Percentiles rank a stretch among this genome's conserved stretches.
phyloP scores from a whole-genome alignment of 1,284 basidiomycete species.

The Papiliotrema flavescens region DNA sequence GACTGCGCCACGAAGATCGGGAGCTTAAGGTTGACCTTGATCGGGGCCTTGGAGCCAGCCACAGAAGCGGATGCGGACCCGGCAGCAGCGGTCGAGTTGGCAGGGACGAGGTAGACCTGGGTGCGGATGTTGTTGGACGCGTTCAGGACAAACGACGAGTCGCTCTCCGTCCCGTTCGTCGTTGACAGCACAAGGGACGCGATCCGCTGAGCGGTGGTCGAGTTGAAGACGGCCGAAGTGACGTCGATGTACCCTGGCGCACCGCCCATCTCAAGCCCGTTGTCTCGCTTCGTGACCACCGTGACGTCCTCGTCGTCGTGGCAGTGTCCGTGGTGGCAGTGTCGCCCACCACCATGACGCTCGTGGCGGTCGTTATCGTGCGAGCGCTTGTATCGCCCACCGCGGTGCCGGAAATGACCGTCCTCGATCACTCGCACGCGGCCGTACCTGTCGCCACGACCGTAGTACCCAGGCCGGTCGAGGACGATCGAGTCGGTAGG shows the following conservation, averaged over 20 bases:
- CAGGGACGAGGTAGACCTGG: slow-evolving; percentile 54
- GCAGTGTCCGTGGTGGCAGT: slow-evolving; percentile 5
- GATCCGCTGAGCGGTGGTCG: slow-evolving; percentile 45
- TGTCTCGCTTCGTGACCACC: slow-evolving; percentile 6
- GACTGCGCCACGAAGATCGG: slow-evolving; percentile 50
- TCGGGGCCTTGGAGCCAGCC: slow-evolving; percentile 21
- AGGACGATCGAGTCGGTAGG: too few species aligned
- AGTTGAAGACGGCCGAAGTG: slow-evolving; percentile 33
- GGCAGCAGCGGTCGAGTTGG: slow-evolving; percentile 9
- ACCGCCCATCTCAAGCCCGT: slow-evolving; percentile 19
- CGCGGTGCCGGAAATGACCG: too few species aligned
- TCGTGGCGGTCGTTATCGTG: too few species aligned
- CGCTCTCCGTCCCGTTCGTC: slow-evolving; percentile 30
- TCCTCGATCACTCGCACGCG: too few species aligned
- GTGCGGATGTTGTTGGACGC: slow-evolving; percentile 58
- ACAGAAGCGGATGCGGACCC: slow-evolving; percentile 14
- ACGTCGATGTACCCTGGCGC: slow-evolving; percentile 40
- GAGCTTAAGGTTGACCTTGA: slow-evolving; percentile 54
- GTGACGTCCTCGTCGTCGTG: slow-evolving; percentile 8
- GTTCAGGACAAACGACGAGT: slow-evolving; percentile 54
- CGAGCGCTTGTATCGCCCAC: too few species aligned
- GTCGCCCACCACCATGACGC: neutral
- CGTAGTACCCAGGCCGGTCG: too few species aligned
- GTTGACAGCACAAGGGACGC: slow-evolving; percentile 55
- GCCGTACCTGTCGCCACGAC: too few species aligned